These are phyloP conservation scores for Ogataea salicorniae DNA, from an alignment of 805 yeast genomes.

Conservation along the genomic window DNA sequence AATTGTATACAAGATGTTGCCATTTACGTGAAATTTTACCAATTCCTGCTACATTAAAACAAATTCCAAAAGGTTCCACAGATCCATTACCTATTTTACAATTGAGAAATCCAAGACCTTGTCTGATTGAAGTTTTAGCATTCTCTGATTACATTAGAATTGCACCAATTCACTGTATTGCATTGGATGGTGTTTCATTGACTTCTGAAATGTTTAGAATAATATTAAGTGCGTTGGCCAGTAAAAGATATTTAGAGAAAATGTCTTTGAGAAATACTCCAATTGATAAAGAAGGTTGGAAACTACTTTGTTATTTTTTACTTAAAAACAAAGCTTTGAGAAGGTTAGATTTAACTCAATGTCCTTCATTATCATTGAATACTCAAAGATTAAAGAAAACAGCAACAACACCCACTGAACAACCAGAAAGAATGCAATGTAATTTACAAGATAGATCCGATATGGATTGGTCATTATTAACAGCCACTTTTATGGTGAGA, in stretches of 20 bases:
- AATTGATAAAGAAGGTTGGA: slow-evolving; percentile 72
- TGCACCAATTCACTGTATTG: slow-evolving; percentile 71
- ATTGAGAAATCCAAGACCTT: slow-evolving; percentile 82
- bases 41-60: slow-evolving; percentile 82
- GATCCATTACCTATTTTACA: slow-evolving; percentile 70
- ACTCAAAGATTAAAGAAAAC: slow-evolving; percentile 32
- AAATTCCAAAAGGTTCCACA: slow-evolving; percentile 69
- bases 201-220: slow-evolving; percentile 73
- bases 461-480: slow-evolving; percentile 78
- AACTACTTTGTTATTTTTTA: slow-evolving; percentile 67
- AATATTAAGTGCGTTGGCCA: slow-evolving; percentile 62
- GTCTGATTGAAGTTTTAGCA: slow-evolving; percentile 80
- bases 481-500: slow-evolving; percentile 61
- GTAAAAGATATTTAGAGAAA: slow-evolving; percentile 63
- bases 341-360: slow-evolving; percentile 68
- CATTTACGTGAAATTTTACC: slow-evolving; percentile 89
- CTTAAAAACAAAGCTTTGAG: slow-evolving; percentile 53
- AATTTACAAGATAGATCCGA: slow-evolving; percentile 56
- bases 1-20: slow-evolving; percentile 86
- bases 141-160: slow-evolving; percentile 84
- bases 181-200: slow-evolving; percentile 74
- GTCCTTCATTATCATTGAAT: slow-evolving; percentile 44
- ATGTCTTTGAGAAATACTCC: slow-evolving; percentile 75
- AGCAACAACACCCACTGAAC: slow-evolving; percentile 15
- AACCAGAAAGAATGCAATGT: slow-evolving; percentile 38